A percentile compares a stretch with the other conserved stretches of the same genome.
phyloP scores from a whole-genome alignment of 345 rosid genomes.

The Rhodomyrtus tomentosa region DNA sequence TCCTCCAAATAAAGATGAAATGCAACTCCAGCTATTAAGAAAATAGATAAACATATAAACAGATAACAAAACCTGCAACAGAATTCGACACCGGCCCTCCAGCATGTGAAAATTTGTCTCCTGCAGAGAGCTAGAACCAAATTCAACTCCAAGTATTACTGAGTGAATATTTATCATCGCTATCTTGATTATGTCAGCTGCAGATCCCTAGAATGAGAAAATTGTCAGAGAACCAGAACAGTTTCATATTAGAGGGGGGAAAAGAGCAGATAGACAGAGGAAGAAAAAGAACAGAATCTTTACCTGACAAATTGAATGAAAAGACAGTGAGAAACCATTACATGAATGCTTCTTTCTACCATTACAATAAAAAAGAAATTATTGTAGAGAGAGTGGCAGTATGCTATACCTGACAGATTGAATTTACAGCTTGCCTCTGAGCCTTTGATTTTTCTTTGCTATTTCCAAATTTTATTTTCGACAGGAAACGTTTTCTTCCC shows the following conservation, averaged over 20 bases:
- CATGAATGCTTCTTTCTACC: neutral
- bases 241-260: neutral
- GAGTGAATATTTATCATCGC: slow-evolving; percentile 79
- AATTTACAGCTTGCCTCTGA: slow-evolving; percentile 96
- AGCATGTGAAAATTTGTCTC: slow-evolving; percentile 46
- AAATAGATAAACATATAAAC: neutral
- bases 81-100: slow-evolving; percentile 68
- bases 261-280: neutral
- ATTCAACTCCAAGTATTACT: slow-evolving; percentile 33
- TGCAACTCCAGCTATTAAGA: neutral
- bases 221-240: neutral
- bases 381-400: neutral
- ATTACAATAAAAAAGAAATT: neutral
- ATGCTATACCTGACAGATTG: slow-evolving; percentile 77
- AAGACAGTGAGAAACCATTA: neutral
- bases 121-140: slow-evolving; percentile 25
- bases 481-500: slow-evolving; percentile 93
- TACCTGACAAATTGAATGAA: neutral
- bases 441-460: slow-evolving; percentile 77
- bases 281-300: slow-evolving; percentile 1
- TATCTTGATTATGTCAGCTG: slow-evolving; percentile 93
- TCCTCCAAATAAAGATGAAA: neutral
- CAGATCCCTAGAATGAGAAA: slow-evolving; percentile 55
- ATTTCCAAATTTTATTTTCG: slow-evolving; percentile 83
- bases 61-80: slow-evolving; percentile 53